Percentiles rank a stretch among this genome's conserved stretches.
Conservation (phyloP, 441 rosid species). For the Biscutella laevigata region DNA sequence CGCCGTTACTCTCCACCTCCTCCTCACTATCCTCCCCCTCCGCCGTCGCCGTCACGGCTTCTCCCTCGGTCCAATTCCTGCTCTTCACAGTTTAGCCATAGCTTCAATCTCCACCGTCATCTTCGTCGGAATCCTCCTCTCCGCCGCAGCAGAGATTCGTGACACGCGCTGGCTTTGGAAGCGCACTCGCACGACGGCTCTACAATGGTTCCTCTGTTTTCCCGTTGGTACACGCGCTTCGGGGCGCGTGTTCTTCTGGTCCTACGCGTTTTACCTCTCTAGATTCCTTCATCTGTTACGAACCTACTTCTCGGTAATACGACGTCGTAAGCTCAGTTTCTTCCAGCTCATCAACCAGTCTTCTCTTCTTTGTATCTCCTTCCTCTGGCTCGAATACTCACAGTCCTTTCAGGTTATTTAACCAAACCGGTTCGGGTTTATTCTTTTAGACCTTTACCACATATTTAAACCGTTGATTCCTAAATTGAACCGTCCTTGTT, state of each 20-base stretch:
- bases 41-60: slow-evolving; percentile 31
- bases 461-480: not conserved
- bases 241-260: slow-evolving; percentile 95
- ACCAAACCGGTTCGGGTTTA: slow-evolving; percentile 13
- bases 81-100: slow-evolving; percentile 55
- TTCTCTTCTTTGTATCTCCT: slow-evolving; percentile 56
- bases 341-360: slow-evolving; percentile 64
- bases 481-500: not conserved
- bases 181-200: slow-evolving; percentile 39
- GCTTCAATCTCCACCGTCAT: slow-evolving; percentile 49
- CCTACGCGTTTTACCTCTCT: slow-evolving; percentile 74
- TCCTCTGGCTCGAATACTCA: slow-evolving; percentile 82
- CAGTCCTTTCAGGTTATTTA: slow-evolving; percentile 56
- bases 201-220: slow-evolving; percentile 90
- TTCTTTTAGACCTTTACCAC: too few species aligned
- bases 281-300: slow-evolving; percentile 71
- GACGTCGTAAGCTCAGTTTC: slow-evolving; percentile 41
- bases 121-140: slow-evolving; percentile 62
- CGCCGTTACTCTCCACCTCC: slow-evolving; percentile 36
- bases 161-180: slow-evolving; percentile 85
- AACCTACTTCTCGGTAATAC: slow-evolving; percentile 52
- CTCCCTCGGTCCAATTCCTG: slow-evolving; percentile 71
- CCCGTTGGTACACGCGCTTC: slow-evolving; percentile 86
- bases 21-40: slow-evolving; percentile 19
- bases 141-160: slow-evolving; percentile 64